Evolutionary conservation across 352 stramenopile genomes (phyloP), one percentile per base, ranked within the genome.

Genomic region (Thalassiosira hispida): DNA sequence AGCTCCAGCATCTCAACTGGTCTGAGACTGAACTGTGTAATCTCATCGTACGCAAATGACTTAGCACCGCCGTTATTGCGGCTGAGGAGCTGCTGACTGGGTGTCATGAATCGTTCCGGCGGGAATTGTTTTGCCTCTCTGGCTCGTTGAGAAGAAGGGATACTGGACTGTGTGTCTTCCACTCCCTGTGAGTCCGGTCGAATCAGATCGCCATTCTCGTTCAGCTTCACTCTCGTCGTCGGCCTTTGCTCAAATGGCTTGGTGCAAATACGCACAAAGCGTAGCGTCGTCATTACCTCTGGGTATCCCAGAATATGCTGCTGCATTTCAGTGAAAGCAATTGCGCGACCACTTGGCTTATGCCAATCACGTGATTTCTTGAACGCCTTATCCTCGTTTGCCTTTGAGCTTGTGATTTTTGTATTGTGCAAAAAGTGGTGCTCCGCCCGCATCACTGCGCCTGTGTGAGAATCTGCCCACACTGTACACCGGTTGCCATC

Each of bases 271-370:
- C 23, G 16, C 16, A 49, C 20, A 33, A 38, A 51, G 22, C 29
- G 44, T 5, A 70, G 46, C 9, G 18, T 60, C 3, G 42, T 59
- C 42, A 59, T 49, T 14, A 70, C 72, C n/a, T 80, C 62, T 8
- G 72, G 57, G 20, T 74, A 73, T 23, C 72, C 72, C 23, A 80
- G 42, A 23, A 70, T 7, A 20, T 59, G 27, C 14, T 59, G 44
- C 2, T 52, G 61, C 29, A 49, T 44, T 27, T 70, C 61, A 1
- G 46, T 56, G 27, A 61, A 70, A 12, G 61, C 61, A 14, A 70
- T 70, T 16, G 27, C 29, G 18, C 61, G 47, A 12, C 46, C 46
- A 12, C 29, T 31, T 7, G 61, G 61, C 33, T 51, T 44, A 40
- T 60, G 29, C n/a, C 47, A 22, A 9, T 14, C 16, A 1, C 46